Base-by-base conservation (phyloP, 2,329 filamentous ascomycete species). In the Cadophora sp. region DNA sequence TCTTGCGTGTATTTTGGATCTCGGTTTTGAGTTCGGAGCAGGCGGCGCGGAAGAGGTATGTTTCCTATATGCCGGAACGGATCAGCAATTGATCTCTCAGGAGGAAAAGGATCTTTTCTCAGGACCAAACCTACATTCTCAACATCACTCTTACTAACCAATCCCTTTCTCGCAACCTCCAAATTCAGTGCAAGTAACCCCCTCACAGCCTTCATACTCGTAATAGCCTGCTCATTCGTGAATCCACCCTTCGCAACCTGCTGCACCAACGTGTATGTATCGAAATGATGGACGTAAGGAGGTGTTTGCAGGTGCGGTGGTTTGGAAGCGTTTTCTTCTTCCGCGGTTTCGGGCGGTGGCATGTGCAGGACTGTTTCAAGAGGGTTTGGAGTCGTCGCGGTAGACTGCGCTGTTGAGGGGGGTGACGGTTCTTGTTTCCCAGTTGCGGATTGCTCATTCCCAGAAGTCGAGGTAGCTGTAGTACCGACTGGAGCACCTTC, bases 221-320 rank as follows among this genome's bases (percentile, higher is more conserved):
- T 93, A 62, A 94, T 89, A 29, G 93, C 89, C 79, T 97, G 95
- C 0, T 85, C 85, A 55, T 87, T 83, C 1, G 87, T 88, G 80
- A 94, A 97, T 0, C 91, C 91, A 14, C 89, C 89, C 0, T 81
- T 82, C 22, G 89, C 86, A 19, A 99, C 88, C 74, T 93, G 89
- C 76, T 91, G 91, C 19, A 98, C 96, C 5, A 98, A 86, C 16
- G 89, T 90, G 80, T 96, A 99, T 27, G 91, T 97, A 81, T 99
- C 95, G 80, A 99, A 99, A 81, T 98, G 94, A 81, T 99, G 96
- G 40, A 97, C 89, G 77, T 97, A 97, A 0, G 90, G 92, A 8
- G 92, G 88, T 0, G 92, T 87, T 59, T 88, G 85, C 77, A 92
- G 86, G 77, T 94, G 89, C 4, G 91, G 91, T 26, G 87, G 86